Evolutionary conservation across 352 stramenopile genomes (phyloP), one percentile per base, ranked within the genome.

Genomic region (Phytopythium sindhum): DNA sequence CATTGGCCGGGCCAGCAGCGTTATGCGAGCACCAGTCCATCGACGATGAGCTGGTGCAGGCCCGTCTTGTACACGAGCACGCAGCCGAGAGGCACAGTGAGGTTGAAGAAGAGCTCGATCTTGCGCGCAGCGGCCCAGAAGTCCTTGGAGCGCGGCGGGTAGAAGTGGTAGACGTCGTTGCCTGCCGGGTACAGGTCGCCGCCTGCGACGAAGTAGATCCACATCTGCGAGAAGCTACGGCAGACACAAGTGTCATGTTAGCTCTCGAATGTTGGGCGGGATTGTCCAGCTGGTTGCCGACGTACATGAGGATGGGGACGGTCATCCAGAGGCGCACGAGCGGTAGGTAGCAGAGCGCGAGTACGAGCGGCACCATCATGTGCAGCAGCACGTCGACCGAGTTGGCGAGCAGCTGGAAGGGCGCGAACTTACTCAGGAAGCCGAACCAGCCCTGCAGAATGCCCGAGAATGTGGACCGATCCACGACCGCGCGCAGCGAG

Each of bases 361-460:
- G 70, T 26, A 61, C 65, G 35, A 80, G 60, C 33, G 77, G 77
- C 53, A 80, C 63, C 45, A 68, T 68, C 68, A 82, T 74, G 64
- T 85, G 77, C 54, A 85, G 58, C 44, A 78, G 15, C 7, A 74
- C 54, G 58, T 85, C 77, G 24, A 80, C 65, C 2, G 74, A 65
- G 48, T 80, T 79, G 33, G 63, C 57, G 35, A 78, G 61, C 42
- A 85, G 33, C 45, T 60, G 69, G 52, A 85, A 71, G 1, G 65
- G 56, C 17, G 67, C 28, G 59, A 74, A 78, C 45, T 74, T 72
- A 52, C 73, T 78, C 19, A 80, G 42, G 57, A 77, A 70, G 42
- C 77, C 77, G 58, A 81, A 79, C 74, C 75, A 80, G 56, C 74
- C 74, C 48, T 80, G 71, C 58, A 85, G 41, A 23, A 85, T 78